Evolutionary conservation across 768 basidiomycete genomes (phyloP), one percentile per base, ranked within the genome.

Genomic region (Suillus subaureus): DNA sequence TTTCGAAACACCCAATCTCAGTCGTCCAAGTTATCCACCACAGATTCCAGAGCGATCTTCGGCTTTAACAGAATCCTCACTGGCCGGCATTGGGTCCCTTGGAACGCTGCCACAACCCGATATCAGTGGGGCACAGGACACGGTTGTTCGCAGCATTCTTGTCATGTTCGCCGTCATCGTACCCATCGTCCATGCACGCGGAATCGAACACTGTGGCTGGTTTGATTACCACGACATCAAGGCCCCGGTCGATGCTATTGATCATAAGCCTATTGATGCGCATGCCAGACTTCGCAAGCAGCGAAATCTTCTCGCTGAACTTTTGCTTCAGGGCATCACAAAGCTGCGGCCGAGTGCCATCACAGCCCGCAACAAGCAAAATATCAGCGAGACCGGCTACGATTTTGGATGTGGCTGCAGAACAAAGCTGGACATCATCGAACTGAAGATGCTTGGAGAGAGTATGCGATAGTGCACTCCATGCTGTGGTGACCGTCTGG

Each of bases 231-330:
- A 76, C 62, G 18, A 77, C 73, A 58, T 78, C 76, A 5, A 77
- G 70, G 1, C 75, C 77, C 0, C 73, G 78, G 1, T 74, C 78
- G 21, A 71, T 69, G 15, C 77, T 76, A 47, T 74, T 73, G 11
- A 73, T 67, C 2, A 77, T 62, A 35, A 77, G 73, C 68, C 75
- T 75, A 63, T 87, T 87, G 64, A 89, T 74, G 9, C 78, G 78
- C 64, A 84, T 76, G 2, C 87, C 84, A 6, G 79, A 71, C 26
- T 79, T 78, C 42, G 83, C 79, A 42, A 88, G 76, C 15, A 77
- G 70, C 18, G 71, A 69, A 31, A 88, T 75, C 16, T 80, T 79
- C 0, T 79, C 80, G 1, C 76, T 74, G 68, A 88, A 88, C 33
- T 78, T 79, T 6, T 75, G 70, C 9, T 76, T 73, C 58, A 87